Conservation (phyloP, 768 basidiomycete species). For the Podaxis sp. region DNA sequence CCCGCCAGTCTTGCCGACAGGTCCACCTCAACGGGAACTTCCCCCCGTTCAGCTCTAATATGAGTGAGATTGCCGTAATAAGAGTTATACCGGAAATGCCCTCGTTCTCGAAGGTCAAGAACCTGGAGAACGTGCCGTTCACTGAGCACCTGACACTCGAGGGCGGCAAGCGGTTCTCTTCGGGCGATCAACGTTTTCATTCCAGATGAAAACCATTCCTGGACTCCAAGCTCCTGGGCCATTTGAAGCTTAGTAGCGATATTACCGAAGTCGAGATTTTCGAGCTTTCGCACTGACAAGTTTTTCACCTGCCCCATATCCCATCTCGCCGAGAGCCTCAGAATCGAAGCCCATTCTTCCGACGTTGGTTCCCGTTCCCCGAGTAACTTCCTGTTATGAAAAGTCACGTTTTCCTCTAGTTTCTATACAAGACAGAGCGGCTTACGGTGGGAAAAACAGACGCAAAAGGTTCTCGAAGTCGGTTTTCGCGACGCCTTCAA, state of each 20-base stretch:
- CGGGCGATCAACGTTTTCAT: constrained; percentile 4
- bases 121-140: constrained; percentile 1
- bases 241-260: background rate
- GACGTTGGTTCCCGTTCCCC: background rate
- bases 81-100: too few species aligned
- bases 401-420: background rate
- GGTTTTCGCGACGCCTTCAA: background rate
- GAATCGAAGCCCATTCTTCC: constrained; percentile 8
- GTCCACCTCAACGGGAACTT: background rate
- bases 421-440: background rate
- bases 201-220: constrained; percentile 5
- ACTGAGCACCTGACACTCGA: background rate
- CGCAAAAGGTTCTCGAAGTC: constrained; percentile 3
- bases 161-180: background rate
- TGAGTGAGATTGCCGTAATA: background rate
- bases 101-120: constrained; percentile 13
- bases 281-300: background rate
- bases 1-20: background rate
- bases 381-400: background rate
- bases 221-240: constrained; percentile 7
- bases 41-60: constrained; percentile 3
- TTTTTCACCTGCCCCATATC: background rate
- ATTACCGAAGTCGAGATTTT: background rate
- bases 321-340: constrained; percentile 5
- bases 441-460: constrained; percentile 10